These are phyloP conservation scores for Candida sanyaensis DNA, from an alignment of 1,139 yeast species.

Conservation along the genomic window DNA sequence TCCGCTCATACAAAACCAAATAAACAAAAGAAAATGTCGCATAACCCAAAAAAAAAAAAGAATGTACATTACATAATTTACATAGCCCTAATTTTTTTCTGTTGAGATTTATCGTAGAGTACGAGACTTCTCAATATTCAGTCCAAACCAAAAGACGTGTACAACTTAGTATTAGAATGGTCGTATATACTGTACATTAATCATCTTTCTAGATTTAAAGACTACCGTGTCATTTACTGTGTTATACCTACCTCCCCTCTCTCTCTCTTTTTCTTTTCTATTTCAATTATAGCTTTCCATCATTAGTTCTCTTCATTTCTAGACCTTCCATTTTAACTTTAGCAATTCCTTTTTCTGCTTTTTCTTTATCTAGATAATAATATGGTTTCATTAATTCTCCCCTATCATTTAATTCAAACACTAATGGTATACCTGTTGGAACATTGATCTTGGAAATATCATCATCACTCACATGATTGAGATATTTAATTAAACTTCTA, in stretches of 20 bases:
- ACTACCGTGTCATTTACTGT: too few species aligned
- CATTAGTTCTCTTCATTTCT: constrained; percentile 5
- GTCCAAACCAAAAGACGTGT: too few species aligned
- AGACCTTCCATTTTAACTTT: constrained; percentile 64
- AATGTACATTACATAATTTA: neutral
- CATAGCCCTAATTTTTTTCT: constrained; percentile 1
- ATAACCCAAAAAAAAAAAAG: neutral
- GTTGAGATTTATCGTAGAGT: too few species aligned
- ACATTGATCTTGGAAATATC: constrained; percentile 68
- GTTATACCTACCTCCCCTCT: too few species aligned
- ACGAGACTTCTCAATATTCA: too few species aligned
- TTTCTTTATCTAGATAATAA: constrained; percentile 69
- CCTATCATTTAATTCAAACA: constrained; percentile 51
- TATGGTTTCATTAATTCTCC: constrained; percentile 47
- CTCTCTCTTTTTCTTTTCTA: too few species aligned
- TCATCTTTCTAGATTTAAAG: too few species aligned
- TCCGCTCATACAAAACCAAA: too few species aligned
- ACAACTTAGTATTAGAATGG: too few species aligned
- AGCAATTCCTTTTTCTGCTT: constrained; percentile 64
- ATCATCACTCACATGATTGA: constrained; percentile 58
- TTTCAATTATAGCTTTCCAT: neutral
- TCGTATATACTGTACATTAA: too few species aligned
- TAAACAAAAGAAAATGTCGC: neutral
- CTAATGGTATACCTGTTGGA: constrained; percentile 77
- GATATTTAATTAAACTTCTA: constrained; percentile 62